Evolutionary conservation across 345 rosid species (phyloP).

Genomic region (Salix suchowensis): DNA sequence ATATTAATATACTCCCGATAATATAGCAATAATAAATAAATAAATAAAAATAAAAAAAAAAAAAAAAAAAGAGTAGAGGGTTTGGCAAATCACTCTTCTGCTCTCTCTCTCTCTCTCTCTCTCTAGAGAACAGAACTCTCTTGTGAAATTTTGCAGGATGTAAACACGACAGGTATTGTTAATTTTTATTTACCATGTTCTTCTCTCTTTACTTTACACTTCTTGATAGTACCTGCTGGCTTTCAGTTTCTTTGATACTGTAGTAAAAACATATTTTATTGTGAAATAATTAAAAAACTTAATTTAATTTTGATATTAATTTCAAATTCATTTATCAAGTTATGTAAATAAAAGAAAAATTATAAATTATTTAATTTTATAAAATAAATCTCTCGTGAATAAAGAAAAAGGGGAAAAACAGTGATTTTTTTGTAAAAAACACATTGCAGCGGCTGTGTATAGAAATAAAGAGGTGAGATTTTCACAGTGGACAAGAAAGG

Average conservation of each 20-base stretch:
- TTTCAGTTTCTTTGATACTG: too few relatives aligned
- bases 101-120: background rate
- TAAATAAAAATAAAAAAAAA: too few relatives aligned
- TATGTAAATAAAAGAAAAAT: too few relatives aligned
- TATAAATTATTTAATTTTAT: too few relatives aligned
- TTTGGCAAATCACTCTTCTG: background rate
- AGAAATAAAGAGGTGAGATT: background rate
- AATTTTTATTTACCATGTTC: background rate
- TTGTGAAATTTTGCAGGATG: slow-evolving; percentile 24
- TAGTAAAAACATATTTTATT: too few relatives aligned
- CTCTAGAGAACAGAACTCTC: background rate
- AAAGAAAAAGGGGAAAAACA: too few relatives aligned
- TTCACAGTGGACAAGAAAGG: background rate
- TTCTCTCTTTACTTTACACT: background rate
- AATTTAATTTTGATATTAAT: too few relatives aligned
- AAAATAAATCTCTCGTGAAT: background rate
- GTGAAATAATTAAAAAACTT: too few relatives aligned
- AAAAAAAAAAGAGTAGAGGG: background rate
- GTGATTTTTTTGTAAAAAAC: background rate
- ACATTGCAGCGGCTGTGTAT: background rate
- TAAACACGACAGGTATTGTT: background rate
- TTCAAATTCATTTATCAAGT: too few relatives aligned
- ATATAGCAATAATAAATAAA: background rate
- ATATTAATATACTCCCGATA: background rate
- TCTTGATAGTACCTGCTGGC: background rate